Evolutionary conservation across 2,329 filamentous ascomycete genomes (phyloP).

Genomic region (Fulvia fulva): DNA sequence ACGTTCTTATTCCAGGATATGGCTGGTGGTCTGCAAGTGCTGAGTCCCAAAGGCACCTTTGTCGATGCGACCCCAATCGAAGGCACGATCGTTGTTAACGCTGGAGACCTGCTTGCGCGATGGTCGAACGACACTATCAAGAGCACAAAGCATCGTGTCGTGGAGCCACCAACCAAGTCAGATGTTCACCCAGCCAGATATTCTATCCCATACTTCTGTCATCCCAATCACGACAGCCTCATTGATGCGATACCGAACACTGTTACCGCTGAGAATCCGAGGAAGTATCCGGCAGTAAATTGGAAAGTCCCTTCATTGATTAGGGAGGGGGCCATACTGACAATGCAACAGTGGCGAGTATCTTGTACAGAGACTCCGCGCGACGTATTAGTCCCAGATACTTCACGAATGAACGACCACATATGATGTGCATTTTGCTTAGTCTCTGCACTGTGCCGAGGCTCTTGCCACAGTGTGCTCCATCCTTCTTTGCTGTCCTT

Average conservation of each 20-base stretch:
- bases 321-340: background rate
- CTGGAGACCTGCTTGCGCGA: slow-evolving; percentile 75
- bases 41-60: slow-evolving; percentile 68
- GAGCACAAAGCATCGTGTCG: slow-evolving; percentile 83
- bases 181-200: slow-evolving; percentile 68
- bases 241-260: slow-evolving; percentile 83
- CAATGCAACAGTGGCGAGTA: slow-evolving; percentile 63
- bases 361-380: slow-evolving; percentile 68
- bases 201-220: slow-evolving; percentile 89
- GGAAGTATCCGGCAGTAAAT: slow-evolving; percentile 74
- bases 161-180: slow-evolving; percentile 65
- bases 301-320: slow-evolving; percentile 17
- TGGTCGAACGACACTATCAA: slow-evolving; percentile 84
- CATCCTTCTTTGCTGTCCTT: too few species aligned
- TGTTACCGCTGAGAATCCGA: slow-evolving; percentile 59
- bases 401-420: background rate
- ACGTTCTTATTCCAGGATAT: slow-evolving; percentile 52
- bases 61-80: slow-evolving; percentile 78
- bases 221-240: slow-evolving; percentile 69
- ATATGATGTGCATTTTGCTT: background rate
- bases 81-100: slow-evolving; percentile 81
- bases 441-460: background rate
- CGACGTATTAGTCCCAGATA: slow-evolving; percentile 49
- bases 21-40: slow-evolving; percentile 56
- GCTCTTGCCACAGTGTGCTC: background rate